Evolutionary conservation across 495 filamentous ascomycete genomes (phyloP), one percentile per base, ranked within the genome.

Genomic region (Penicillium malachiteum): DNA sequence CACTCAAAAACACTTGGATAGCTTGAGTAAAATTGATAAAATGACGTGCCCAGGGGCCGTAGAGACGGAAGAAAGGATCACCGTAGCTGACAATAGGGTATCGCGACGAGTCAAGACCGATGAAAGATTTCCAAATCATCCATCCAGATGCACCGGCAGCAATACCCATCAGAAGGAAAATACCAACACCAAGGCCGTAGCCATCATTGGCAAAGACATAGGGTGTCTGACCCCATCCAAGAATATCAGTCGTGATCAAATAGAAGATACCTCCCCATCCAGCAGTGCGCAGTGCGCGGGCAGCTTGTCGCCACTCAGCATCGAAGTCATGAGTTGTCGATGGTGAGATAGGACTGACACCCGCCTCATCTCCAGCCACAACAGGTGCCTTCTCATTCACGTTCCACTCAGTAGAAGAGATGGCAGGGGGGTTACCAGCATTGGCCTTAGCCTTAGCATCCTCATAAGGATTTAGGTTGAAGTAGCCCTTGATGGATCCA

Each of bases 231-330:
- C 71, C 80, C 16, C 81, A 81, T 37, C 83, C 83, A 8, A 87
- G 69, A 50, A 86, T 82, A 58, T 85, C 82, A 3, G 82, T 87
- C 1, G 83, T 85, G 56, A 87, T 84, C 45, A 87, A 72, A 61
- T 79, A 87, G 67, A 86, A 86, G 35, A 75, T 57, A 17, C 71
- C 66, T 21, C 75, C 77, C 77, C 78, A 80, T 17, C 71, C 69
- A 13, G 78, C 78, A 9, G 77, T 81, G 30, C 77, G 63, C 49
- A 78, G 49, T 5, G 79, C 79, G 32, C 79, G 65, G 38, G 66
- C 67, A n/a, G 78, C 76, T 47, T 63, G 60, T 31, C 67, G 60
- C 71, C 78, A 78, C 50, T 81, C 76, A 6, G 64, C 68, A 12
- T 72, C 71, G 8, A 52, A 44, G 3, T 50, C 54, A 31, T 56